phyloP scores from a whole-genome alignment of 2,329 filamentous ascomycete genomes.

The Cytospora piceicola region DNA sequence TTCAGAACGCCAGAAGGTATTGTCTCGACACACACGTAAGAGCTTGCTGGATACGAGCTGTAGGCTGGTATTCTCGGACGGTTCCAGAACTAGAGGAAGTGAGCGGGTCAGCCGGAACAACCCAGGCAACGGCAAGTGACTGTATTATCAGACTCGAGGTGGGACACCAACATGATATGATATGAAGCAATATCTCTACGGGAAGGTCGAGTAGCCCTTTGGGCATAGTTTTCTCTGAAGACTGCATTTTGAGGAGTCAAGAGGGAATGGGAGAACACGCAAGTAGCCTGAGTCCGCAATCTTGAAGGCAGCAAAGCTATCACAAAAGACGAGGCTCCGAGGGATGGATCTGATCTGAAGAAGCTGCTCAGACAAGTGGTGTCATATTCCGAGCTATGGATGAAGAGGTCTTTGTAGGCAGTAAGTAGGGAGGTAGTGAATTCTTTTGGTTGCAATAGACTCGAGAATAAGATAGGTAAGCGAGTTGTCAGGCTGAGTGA shows the following conservation, averaged over 20 bases:
- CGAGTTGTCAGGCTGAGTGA: background rate
- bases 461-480: background rate
- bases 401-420: background rate
- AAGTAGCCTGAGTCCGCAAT: background rate
- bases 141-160: background rate
- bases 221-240: background rate
- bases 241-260: background rate
- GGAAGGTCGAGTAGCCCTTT: slow-evolving; percentile 50
- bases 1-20: slow-evolving; percentile 73
- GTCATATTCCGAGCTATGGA: background rate
- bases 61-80: slow-evolving; percentile 65
- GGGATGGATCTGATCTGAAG: background rate
- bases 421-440: background rate
- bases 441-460: background rate
- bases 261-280: background rate
- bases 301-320: background rate
- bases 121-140: slow-evolving; percentile 1
- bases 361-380: background rate
- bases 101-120: slow-evolving; percentile 24
- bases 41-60: slow-evolving; percentile 72
- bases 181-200: slow-evolving; percentile 66
- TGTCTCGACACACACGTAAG: slow-evolving; percentile 70
- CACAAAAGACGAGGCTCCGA: background rate
- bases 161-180: slow-evolving; percentile 60
- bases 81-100: slow-evolving; percentile 59